phyloP scores from a whole-genome alignment of 2,329 filamentous ascomycete species.

The Penicillium brasilianum region DNA sequence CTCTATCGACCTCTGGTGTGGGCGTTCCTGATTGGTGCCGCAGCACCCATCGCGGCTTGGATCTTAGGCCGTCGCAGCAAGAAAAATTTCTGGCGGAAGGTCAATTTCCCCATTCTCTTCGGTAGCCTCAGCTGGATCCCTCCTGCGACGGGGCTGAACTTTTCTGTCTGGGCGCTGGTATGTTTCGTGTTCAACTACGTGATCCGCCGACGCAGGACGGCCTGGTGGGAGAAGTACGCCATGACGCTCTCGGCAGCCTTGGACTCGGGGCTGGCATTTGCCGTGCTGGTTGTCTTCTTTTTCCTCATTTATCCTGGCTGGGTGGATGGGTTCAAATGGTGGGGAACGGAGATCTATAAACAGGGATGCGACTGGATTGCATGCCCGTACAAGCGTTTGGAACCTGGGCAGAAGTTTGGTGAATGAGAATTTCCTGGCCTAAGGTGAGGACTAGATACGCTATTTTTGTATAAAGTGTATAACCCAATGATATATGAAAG shows the following conservation, averaged over 20 bases:
- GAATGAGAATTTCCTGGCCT: slow-evolving; percentile 42
- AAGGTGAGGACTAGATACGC: not conserved
- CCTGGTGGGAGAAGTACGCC: slow-evolving; percentile 91
- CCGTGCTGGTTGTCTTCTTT: slow-evolving; percentile 83
- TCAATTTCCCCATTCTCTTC: slow-evolving; percentile 82
- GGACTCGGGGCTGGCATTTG: slow-evolving; percentile 81
- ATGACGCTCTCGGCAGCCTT: slow-evolving; percentile 86
- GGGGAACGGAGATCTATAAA: slow-evolving; percentile 87
- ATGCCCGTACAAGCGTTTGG: slow-evolving; percentile 70
- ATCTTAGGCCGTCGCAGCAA: slow-evolving; percentile 64
- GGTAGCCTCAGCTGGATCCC: slow-evolving; percentile 86
- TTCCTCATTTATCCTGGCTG: slow-evolving; percentile 81
- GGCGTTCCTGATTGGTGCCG: slow-evolving; percentile 78
- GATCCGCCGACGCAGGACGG: slow-evolving; percentile 69
- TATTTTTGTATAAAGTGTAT: not conserved
- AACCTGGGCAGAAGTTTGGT: slow-evolving; percentile 69
- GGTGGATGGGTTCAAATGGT: slow-evolving; percentile 78
- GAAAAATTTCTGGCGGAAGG: slow-evolving; percentile 70
- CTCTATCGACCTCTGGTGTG: slow-evolving; percentile 78
- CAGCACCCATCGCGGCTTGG: slow-evolving; percentile 77
- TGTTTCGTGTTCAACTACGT: slow-evolving; percentile 83
- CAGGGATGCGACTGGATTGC: slow-evolving; percentile 84
- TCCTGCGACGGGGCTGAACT: slow-evolving; percentile 82
- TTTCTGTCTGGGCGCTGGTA: slow-evolving; percentile 83
- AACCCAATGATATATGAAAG: not conserved